phyloP scores from a whole-genome alignment of 164 flowering plant species.

The Echeveria elegans region DNA sequence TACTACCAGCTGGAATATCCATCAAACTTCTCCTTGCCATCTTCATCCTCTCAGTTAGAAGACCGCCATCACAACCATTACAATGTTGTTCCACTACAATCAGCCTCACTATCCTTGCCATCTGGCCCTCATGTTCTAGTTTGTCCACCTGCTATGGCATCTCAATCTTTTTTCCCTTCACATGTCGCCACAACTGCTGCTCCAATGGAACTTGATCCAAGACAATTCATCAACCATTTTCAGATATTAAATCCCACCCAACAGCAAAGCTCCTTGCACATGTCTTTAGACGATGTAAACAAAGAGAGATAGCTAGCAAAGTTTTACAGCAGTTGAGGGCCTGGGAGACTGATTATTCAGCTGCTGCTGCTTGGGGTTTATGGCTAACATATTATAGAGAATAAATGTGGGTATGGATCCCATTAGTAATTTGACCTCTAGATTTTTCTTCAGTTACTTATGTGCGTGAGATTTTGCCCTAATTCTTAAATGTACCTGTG shows the following conservation, averaged over 20 bases:
- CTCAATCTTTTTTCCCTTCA: constrained; percentile 29
- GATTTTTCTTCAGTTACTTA: background rate
- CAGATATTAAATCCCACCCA: constrained; percentile 39
- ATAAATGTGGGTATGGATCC: background rate
- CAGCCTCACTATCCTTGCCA: constrained; percentile 7
- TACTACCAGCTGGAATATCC: constrained; percentile 39
- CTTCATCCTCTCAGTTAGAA: constrained; percentile 24
- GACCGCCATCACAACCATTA: constrained; percentile 16
- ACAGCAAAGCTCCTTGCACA: constrained; percentile 20
- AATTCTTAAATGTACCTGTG: background rate
- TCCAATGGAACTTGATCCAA: constrained; percentile 29
- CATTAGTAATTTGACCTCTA: background rate
- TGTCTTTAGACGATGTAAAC: constrained; percentile 15
- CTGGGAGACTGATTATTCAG: background rate
- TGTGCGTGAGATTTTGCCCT: background rate
- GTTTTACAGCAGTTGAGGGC: background rate
- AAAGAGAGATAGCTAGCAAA: constrained; percentile 3
- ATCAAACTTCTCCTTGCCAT: constrained; percentile 27
- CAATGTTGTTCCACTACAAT: constrained; percentile 15
- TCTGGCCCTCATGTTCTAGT: constrained; percentile 40
- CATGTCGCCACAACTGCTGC: constrained; percentile 8
- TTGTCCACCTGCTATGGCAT: constrained; percentile 27
- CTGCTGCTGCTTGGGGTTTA: background rate
- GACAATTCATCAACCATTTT: constrained; percentile 32
- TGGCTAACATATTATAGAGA: background rate